Evolutionary conservation across 2,329 filamentous ascomycete genomes (phyloP), one percentile per base, ranked within the genome.

Genomic region (Diplodia intermedia): DNA sequence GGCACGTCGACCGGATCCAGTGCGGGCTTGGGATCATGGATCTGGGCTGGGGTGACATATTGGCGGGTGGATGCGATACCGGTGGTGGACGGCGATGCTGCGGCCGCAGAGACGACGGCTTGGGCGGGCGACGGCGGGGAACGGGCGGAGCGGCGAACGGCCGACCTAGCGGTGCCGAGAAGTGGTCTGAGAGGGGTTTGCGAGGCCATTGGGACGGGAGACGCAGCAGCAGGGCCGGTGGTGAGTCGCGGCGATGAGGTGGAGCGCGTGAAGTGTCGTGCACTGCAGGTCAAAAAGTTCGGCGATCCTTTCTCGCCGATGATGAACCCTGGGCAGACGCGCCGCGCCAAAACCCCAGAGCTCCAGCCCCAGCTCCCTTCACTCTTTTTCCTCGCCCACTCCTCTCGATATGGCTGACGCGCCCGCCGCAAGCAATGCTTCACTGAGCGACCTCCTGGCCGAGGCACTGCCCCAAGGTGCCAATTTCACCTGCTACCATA

Each of bases 401-500:
- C 18, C 50, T 11, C 61, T 33, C 31, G 52, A 26, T 18, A 67
- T 67, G 65, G 65, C 29, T 14, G 47, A 29, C 47, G 54, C 38
- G 63, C 63, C 23, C 54, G 6, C 54, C 20, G 43, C 33, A 23
- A 33, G 36, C 33, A 29, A 54, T 49, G 66, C 5, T 12, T 31
- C 66, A 6, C 57, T 68, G 18, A 73, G 72, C 67, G 80, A 84
- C 70, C 78, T 83, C 66, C 81, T 90, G 69, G 81, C 84, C 54
- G 81, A 82, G 63, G 82, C 80, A 65, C 79, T 89, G 54, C 86
- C 87, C 31, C 77, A 82, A 65, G 82, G 81, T 69, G 81, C 84
- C 71, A 78, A 80, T 57, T 91, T 97, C 77, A 89, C 85, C 71
- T 85, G 94, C 74, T 90, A 96, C 78, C 94, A 99, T 82, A 82